Conservation (phyloP, 2,329 filamentous ascomycete genomes). For the Gaeumannomyces tritici region DNA sequence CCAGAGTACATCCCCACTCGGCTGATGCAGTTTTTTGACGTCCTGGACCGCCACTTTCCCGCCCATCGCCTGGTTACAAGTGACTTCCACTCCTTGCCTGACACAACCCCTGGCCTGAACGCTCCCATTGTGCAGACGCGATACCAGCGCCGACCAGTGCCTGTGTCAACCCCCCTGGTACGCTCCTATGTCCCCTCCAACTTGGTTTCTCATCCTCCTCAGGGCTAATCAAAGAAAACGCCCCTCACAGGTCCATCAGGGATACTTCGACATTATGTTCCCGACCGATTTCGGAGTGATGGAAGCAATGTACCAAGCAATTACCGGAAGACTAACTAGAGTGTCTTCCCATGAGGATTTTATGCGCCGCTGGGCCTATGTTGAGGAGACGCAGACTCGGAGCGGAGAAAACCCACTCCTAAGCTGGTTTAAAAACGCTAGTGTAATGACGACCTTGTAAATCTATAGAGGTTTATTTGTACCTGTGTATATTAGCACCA, state of each 20-base stretch:
- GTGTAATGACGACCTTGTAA: slow-evolving; percentile 79
- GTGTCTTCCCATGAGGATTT: slow-evolving; percentile 86
- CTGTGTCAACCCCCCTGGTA: slow-evolving; percentile 84
- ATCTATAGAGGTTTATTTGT: slow-evolving; percentile 1
- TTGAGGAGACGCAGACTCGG: slow-evolving; percentile 79
- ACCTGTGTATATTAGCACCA: neutral
- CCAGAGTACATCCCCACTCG: slow-evolving; percentile 93
- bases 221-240: neutral
- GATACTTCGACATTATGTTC: slow-evolving; percentile 98
- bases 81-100: slow-evolving; percentile 81
- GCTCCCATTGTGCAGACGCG: slow-evolving; percentile 94
- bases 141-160: slow-evolving; percentile 77
- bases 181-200: slow-evolving; percentile 22
- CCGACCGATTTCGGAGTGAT: slow-evolving; percentile 89
- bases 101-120: slow-evolving; percentile 76
- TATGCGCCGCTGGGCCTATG: slow-evolving; percentile 77
- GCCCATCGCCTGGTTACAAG: slow-evolving; percentile 80
- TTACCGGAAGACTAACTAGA: slow-evolving; percentile 84
- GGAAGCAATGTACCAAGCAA: slow-evolving; percentile 83
- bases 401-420: slow-evolving; percentile 91
- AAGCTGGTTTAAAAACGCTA: slow-evolving; percentile 92
- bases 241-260: slow-evolving; percentile 71
- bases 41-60: slow-evolving; percentile 80
- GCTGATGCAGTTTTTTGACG: slow-evolving; percentile 94
- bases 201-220: neutral